These are phyloP conservation scores for Boletellus deceptivus DNA, from an alignment of 1,284 basidiomycete genomes.

Conservation along the genomic window DNA sequence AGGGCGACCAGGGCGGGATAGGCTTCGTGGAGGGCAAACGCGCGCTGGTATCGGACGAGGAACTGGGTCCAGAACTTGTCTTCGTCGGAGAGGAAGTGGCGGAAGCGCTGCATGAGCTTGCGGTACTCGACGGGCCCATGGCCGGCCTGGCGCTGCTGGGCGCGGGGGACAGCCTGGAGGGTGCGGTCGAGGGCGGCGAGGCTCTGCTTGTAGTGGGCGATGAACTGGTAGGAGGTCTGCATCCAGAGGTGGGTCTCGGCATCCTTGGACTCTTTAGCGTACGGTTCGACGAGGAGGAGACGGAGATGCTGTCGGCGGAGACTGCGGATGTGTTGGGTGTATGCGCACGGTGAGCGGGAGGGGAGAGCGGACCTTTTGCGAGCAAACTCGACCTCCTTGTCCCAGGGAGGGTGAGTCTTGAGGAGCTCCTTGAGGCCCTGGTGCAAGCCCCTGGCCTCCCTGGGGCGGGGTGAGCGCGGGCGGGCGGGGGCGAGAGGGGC, in stretches of 20 bases:
- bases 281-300: conserved; percentile 73
- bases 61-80: conserved; percentile 86
- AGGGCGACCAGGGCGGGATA: conserved; percentile 54
- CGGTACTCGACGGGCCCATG: conserved; percentile 75
- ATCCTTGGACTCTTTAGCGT: conserved; percentile 74
- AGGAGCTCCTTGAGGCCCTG: conserved; percentile 69
- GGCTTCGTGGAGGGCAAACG: conserved; percentile 66
- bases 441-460: conserved; percentile 70
- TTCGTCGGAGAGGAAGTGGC: conserved; percentile 82
- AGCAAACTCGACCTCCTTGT: conserved; percentile 80
- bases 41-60: conserved; percentile 65
- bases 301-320: conserved; percentile 75
- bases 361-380: conserved; percentile 68
- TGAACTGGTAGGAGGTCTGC: conserved; percentile 87
- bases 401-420: conserved; percentile 73
- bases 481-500: not conserved
- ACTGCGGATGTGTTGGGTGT: conserved; percentile 38
- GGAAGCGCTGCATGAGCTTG: conserved; percentile 83
- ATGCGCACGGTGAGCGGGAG: not conserved
- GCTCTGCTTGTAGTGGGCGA: conserved; percentile 78
- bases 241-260: conserved; percentile 87
- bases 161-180: conserved; percentile 46
- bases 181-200: conserved; percentile 67
- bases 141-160: conserved; percentile 40
- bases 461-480: conserved; percentile 29